A percentile compares a stretch with the other conserved stretches of the same genome.
phyloP scores from a whole-genome alignment of 1,284 basidiomycete genomes.

The Heimioporus punctisporus region DNA sequence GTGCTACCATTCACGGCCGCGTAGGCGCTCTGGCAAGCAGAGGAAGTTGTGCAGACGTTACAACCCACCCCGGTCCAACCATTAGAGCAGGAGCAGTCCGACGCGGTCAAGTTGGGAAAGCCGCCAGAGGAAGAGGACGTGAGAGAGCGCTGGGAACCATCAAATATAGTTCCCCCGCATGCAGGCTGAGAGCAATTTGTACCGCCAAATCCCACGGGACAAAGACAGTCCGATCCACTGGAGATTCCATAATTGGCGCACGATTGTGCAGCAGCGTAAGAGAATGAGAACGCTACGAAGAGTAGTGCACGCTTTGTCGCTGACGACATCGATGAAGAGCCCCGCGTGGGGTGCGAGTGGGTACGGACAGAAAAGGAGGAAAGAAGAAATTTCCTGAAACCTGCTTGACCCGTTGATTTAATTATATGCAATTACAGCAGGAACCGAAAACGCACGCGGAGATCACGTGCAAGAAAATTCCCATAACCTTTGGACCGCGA shows the following conservation, averaged over 20 bases:
- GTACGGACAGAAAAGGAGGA: too few species aligned
- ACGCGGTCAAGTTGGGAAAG: conserved; percentile 63
- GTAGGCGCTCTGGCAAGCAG: conserved; percentile 63
- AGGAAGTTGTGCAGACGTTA: conserved; percentile 68
- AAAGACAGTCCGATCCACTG: conserved; percentile 61
- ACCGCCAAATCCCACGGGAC: conserved; percentile 80
- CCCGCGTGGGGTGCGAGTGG: not conserved
- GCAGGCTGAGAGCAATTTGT: conserved; percentile 66
- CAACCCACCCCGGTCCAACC: conserved; percentile 83
- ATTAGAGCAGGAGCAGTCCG: conserved; percentile 63
- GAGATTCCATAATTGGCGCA: conserved; percentile 73
- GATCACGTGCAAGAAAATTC: too few species aligned
- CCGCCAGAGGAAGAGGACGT: conserved; percentile 38
- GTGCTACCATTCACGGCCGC: conserved; percentile 40
- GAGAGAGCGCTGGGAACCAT: conserved; percentile 59
- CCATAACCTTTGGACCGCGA: too few species aligned
- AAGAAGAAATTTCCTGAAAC: too few species aligned
- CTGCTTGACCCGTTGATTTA: too few species aligned
- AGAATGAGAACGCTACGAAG: conserved; percentile 13
- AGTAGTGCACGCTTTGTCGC: conserved; percentile 4
- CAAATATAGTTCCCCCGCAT: conserved; percentile 82
- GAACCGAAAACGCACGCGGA: too few species aligned
- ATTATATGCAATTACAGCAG: too few species aligned
- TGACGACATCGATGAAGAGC: conserved; percentile 7
- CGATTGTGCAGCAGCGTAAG: conserved; percentile 41